Base-by-base conservation (phyloP, 106 monocot genomes). In the Dendrobium huoshanense region DNA sequence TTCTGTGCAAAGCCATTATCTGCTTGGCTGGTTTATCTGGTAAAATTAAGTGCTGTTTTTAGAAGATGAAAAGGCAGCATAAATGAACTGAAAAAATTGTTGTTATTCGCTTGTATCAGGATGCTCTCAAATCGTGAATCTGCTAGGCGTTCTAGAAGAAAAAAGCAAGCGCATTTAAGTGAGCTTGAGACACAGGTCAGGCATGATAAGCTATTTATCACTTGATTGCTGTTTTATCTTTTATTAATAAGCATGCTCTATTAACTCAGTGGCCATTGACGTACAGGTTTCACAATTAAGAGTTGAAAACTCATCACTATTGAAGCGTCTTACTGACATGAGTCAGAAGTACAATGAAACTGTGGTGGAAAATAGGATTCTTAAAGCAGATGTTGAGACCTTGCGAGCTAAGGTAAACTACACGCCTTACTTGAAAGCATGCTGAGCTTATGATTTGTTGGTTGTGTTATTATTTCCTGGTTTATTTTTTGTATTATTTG, bases 91-190 rank as follows among this genome's bases (percentile, higher is more conserved):
- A 72, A 37, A 22, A 22, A 64, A 22, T 7, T 25, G n/a, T 2
- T 24, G 64, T 65, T 65, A 65, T 61, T 75, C 17, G 40, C 41
- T 74, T 58, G 31, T 65, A 56, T 43, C 84, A 96, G 95, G 83
- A 96, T 93, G 95, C 89, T 96, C 67, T 96, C 95, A 72, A 96
- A 96, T 85, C 87, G 95, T 41, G 95, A 96, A 40, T 96, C 95
- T 67, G 95, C 93, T 43, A 91, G 93, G 77, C 89, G 95, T 27
- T 96, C 95, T 72, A 85, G 95, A 82, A 91, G 86, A 87, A 95
- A 93, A 80, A 95, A 95, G 83, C 95, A 95, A 88, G 93, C 82
- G 58, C 95, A 95, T 81, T 61, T 93, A 42, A 93, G 64, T 86
- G 95, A 95, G 16, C 93, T 95, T 80, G 94, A 94, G 70, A 42